These are phyloP conservation scores for Clavariopsis aquatica DNA, from an alignment of 495 filamentous ascomycete species.

Conservation along the genomic window DNA sequence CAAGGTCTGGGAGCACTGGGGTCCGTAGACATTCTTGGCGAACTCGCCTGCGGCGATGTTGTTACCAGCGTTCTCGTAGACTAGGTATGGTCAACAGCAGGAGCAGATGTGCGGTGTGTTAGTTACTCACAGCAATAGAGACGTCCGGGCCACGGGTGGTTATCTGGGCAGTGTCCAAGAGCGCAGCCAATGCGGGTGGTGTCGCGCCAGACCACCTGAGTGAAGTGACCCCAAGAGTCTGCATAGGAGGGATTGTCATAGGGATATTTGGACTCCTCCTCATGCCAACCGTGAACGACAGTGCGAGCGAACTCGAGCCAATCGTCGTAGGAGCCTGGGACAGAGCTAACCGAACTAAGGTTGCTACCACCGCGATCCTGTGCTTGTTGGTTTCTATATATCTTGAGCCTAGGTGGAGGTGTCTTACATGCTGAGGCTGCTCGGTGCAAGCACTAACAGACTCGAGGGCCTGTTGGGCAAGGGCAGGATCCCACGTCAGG, in stretches of 20 bases:
- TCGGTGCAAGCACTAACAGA: constrained; percentile 25
- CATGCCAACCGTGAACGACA: constrained; percentile 22
- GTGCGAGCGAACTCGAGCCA: constrained; percentile 21
- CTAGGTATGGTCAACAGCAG: constrained; percentile 5
- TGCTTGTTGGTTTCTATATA: background rate
- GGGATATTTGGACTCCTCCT: constrained; percentile 45
- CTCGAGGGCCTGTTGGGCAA: constrained; percentile 14
- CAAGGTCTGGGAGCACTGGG: constrained; percentile 16
- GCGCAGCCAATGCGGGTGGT: constrained; percentile 73
- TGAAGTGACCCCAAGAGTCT: constrained; percentile 75
- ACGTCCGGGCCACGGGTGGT: constrained; percentile 9
- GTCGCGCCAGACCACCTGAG: constrained; percentile 77
- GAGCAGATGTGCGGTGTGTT: background rate
- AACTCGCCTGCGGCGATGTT: constrained; percentile 20
- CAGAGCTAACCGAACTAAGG: constrained; percentile 17
- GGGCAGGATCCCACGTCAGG: constrained; percentile 25
- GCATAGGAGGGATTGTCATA: constrained; percentile 58
- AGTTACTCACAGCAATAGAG: constrained; percentile 31
- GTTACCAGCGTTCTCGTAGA: constrained; percentile 29
- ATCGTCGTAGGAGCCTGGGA: constrained; percentile 12
- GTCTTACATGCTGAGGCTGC: constrained; percentile 20
- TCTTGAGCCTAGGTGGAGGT: background rate
- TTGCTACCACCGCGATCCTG: constrained; percentile 32
- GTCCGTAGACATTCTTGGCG: constrained; percentile 21
- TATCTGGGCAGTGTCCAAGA: constrained; percentile 17